A percentile compares a stretch with the other conserved stretches of the same genome.
These are phyloP conservation scores for Aspergillus tanneri DNA, from an alignment of 2,329 filamentous ascomycete genomes.

Conservation along the genomic window DNA sequence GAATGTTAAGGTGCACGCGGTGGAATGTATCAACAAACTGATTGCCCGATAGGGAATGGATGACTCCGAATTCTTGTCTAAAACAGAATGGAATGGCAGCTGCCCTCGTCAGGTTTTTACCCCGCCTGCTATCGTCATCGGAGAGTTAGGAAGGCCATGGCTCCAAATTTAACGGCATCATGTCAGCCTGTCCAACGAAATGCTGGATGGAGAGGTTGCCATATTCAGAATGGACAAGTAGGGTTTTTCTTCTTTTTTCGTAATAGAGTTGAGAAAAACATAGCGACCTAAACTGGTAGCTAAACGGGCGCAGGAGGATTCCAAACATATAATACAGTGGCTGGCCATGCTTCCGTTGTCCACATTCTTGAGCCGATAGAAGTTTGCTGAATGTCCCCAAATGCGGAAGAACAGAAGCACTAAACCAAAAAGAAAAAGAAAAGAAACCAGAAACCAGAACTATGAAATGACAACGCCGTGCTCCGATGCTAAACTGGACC, in stretches of 20 bases:
- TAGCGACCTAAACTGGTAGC: neutral
- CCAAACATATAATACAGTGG: conserved; percentile 16
- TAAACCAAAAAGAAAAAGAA: neutral
- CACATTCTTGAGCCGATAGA: conserved; percentile 17
- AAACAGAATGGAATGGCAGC: conserved; percentile 21
- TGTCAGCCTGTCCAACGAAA: neutral
- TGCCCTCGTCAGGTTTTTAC: conserved; percentile 4
- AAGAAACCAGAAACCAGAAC: neutral
- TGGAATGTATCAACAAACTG: conserved; percentile 21
- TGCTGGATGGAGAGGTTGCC: neutral
- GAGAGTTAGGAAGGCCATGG: neutral
- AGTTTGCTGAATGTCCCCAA: neutral
- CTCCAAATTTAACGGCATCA: conserved; percentile 1
- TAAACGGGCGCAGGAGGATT: neutral
- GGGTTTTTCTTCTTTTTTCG: too few species aligned
- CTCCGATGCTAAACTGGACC: neutral
- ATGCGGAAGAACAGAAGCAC: neutral
- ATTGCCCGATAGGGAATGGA: conserved; percentile 17
- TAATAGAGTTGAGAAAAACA: neutral
- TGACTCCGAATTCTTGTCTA: conserved; percentile 4
- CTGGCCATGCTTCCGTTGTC: conserved; percentile 13
- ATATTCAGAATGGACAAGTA: too few species aligned
- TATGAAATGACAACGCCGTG: neutral
- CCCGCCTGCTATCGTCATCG: neutral
- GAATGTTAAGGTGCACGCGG: conserved; percentile 22